Base-by-base conservation (phyloP, 2,329 filamentous ascomycete species). In the Tolypocladium tropicale region DNA sequence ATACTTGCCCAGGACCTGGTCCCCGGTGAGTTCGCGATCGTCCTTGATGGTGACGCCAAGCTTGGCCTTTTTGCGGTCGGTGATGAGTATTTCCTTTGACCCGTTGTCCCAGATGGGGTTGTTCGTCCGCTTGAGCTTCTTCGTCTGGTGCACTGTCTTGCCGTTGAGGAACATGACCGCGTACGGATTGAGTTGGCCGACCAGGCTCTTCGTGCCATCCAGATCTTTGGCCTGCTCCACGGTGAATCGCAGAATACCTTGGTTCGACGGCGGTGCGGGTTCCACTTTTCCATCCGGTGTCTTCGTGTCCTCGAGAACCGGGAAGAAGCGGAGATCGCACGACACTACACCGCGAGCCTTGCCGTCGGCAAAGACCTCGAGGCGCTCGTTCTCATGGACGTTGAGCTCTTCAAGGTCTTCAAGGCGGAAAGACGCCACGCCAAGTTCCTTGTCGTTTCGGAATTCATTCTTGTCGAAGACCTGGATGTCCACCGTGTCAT, bases 191-290 rank as follows among this genome's bases (percentile, higher is more conserved):
- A 99, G 85, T 60, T 86, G 81, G 33, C 94, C 94, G 58, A 97
- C 85, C 67, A 99, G 75, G 72, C 91, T 96, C 84, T 94, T 96
- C 61, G 83, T 88, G 53, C 87, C 87, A 66, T 99, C 94, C 34
- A 99, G 81, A 64, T 97, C 93, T 77, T 99, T 99, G 62, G 92
- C 93, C 72, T 96, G 93, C 68, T 96, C 92, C 54, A 99, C 83
- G 0, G 88, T 95, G 71, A 96, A 96, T 59, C 90, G 87, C 60
- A 92, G 83, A 68, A 99, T 96, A 77, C 94, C 95, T 23, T 93
- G 95, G 67, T 93, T 93, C 18, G 90, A 87, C 64, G 96, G 91
- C 30, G 93, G 93, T 1, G 89, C 83, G 3, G 92, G 89, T 63
- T 90, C 86, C 50, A 82, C 75, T 58, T 84, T 90, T 54, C 93